Conservation (phyloP, 495 filamentous ascomycete species). For the Platismatia glauca region DNA sequence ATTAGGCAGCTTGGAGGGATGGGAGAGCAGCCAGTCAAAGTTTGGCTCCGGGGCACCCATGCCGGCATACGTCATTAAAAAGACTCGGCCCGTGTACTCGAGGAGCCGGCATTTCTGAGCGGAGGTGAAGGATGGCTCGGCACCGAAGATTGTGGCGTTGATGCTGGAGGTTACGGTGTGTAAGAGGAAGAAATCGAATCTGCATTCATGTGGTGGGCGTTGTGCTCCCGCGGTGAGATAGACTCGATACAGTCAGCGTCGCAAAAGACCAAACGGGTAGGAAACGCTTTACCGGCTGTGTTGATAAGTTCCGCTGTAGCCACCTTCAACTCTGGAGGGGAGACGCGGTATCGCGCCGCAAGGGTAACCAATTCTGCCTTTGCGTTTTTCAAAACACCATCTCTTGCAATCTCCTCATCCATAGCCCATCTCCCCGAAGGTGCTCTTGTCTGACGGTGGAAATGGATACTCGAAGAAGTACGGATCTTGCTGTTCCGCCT, state of each 20-base stretch:
- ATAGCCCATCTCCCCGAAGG: background rate
- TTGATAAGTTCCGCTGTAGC: conserved; percentile 20
- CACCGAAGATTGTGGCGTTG: conserved; percentile 5
- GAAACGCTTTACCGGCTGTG: conserved; percentile 11
- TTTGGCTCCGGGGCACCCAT: conserved; percentile 23
- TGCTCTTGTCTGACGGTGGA: background rate
- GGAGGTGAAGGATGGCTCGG: conserved; percentile 15
- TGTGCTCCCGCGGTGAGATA: conserved; percentile 14
- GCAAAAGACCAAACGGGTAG: background rate
- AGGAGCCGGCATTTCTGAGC: conserved; percentile 17
- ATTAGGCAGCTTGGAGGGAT: conserved; percentile 14
- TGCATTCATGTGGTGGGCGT: conserved; percentile 15
- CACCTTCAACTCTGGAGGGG: conserved; percentile 12
- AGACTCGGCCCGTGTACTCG: conserved; percentile 30
- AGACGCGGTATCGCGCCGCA: conserved; percentile 20
- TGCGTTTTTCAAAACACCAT: conserved; percentile 6
- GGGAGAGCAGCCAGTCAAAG: conserved; percentile 16
- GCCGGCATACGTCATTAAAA: conserved; percentile 31
- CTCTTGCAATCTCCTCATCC: conserved; percentile 6
- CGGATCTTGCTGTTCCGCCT: background rate
- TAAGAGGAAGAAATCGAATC: conserved; percentile 21
- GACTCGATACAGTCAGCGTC: background rate
- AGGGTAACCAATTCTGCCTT: conserved; percentile 4
- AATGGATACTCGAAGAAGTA: background rate
- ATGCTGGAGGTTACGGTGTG: conserved; percentile 17